A percentile compares a stretch with the other conserved stretches of the same genome.
Conservation (phyloP, 768 basidiomycete genomes). For the Pluteus cervinus region DNA sequence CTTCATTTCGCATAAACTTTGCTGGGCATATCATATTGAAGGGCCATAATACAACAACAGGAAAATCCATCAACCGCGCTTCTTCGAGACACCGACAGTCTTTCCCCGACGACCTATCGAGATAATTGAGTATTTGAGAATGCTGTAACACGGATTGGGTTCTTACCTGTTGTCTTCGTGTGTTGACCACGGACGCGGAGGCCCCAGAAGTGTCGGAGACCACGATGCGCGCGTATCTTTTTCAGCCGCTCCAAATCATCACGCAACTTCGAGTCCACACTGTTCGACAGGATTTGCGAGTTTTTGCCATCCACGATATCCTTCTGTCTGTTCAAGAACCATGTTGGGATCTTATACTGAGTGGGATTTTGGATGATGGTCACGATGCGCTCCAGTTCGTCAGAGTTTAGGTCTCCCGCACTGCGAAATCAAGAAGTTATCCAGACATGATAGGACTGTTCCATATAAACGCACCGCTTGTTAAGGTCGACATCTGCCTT, state of each 20-base stretch:
- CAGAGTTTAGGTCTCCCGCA: constrained; percentile 98
- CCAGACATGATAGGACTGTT: constrained; percentile 4
- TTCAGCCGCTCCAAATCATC: constrained; percentile 98
- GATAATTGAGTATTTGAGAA: constrained; percentile 4
- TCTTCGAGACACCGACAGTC: constrained; percentile 96
- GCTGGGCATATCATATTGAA: too few relatives aligned
- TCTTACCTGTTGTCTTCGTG: constrained; percentile 95
- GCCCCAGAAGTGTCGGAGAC: constrained; percentile 90
- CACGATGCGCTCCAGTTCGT: constrained; percentile 97
- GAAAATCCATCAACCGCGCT: constrained; percentile 44
- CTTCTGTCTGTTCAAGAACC: constrained; percentile 99
- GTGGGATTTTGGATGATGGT: constrained; percentile 99
- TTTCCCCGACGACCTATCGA: constrained; percentile 83
- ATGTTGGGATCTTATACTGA: constrained; percentile 98
- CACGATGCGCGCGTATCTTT: constrained; percentile 98
- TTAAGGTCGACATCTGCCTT: constrained; percentile 98
- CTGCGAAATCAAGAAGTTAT: constrained; percentile 34
- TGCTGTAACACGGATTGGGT: background rate
- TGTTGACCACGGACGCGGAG: constrained; percentile 96
- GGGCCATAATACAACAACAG: too few relatives aligned
- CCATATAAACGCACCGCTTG: constrained; percentile 71
- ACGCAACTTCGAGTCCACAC: constrained; percentile 95
- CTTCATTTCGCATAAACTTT: too few relatives aligned
- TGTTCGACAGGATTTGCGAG: constrained; percentile 92
- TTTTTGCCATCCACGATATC: constrained; percentile 98